Base-by-base conservation (phyloP, 2,329 filamentous ascomycete genomes). In the Alternaria rosae region DNA sequence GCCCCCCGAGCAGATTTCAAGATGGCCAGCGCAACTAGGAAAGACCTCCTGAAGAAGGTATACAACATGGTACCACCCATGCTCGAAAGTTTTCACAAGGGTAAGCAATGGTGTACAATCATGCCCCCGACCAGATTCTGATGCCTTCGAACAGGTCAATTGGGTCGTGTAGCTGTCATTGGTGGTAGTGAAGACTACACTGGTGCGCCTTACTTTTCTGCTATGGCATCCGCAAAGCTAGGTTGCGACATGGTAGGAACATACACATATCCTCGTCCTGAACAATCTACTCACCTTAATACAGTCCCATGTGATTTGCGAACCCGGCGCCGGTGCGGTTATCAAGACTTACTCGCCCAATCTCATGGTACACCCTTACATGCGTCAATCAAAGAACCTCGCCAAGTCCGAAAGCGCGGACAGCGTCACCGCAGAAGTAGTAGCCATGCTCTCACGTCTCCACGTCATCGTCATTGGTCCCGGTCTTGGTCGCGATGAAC, bases 321-420 rank as follows among this genome's bases (percentile, higher is more conserved):
- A 97, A 62, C 93, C 92, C 10, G 91, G 87, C 57, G 95, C 95
- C 3, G 93, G 80, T 60, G 77, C 84, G 74, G 94, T 97, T 38
- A 97, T 99, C 82, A 99, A 99, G 84, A 92, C 93, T 5, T 99
- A 98, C 83, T 97, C 94, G 20, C 95, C 95, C 3, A 97, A 98
- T 78, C 85, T 99, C 26, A 99, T 99, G 94, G 95, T 99, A 11
- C 95, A 98, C 79, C 95, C 95, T 1, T 87, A 97, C 69, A 94
- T 99, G 88, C 91, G 93, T 28, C 92, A 95, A 80, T 87, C 88
- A 47, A 85, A 86, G 69, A 85, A 87, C 70, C 81, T 87, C 55
- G 78, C 81, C 23, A 79, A 83, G 51, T 80, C 84, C 55, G 87
- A 90, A 58, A 83, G 83, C 12, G 85, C 88, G 68, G 85, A 91